Base-by-base conservation (phyloP, 2,329 filamentous ascomycete species). In the Epichloe gansuensis region DNA sequence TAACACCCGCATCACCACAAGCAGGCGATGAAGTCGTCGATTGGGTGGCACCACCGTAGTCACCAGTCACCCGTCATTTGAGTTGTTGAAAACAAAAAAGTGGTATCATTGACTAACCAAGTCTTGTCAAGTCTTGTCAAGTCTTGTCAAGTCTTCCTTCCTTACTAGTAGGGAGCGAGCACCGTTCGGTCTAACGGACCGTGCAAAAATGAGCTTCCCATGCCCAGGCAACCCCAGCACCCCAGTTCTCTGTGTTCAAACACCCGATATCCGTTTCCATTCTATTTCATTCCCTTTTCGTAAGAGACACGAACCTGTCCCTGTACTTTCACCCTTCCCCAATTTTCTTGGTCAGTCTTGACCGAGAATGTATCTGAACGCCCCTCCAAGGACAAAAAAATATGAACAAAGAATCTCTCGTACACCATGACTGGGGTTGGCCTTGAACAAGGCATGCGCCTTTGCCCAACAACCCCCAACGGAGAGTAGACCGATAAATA, bases 71-170 rank as follows among this genome's bases (percentile, higher is more conserved):
- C 28, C 28, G 28, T 31, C 28, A 9, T 9, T 4, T 31, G 8
- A 9, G 4, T 31, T 9, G 28, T 31, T 31, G 8, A 31, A 31
- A 23, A 12, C 12, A 45, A 6, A 44, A 42, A 25, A 43, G 23
- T 50, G 48, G 39, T 44, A 50, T 50, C 48, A 37, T 43, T 50
- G 5, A 37, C 31, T 50, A 45, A 34, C 51, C 46, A 48, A 46
- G 15, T 44, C 39, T 15, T 9, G 11, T 17, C 44, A 4, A 23
- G 31, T 13, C 17, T 17, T n/a, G n/a, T n/a, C 46, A 48, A 46
- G 15, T 44, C 39, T 15, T 9, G 11, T 17, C 44, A 4, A 23
- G 31, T 13, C 17, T 17, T n/a, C 5, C 7, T n/a, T 25, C 34
- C 46, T 7, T 2, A 31, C 35, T 21, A 39, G 42, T 21, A 39